Percentiles rank a stretch among this genome's conserved stretches.
Evolutionary conservation across 176 grass and related monocot species (phyloP).

Genomic region (Oryza glumipatula): DNA sequence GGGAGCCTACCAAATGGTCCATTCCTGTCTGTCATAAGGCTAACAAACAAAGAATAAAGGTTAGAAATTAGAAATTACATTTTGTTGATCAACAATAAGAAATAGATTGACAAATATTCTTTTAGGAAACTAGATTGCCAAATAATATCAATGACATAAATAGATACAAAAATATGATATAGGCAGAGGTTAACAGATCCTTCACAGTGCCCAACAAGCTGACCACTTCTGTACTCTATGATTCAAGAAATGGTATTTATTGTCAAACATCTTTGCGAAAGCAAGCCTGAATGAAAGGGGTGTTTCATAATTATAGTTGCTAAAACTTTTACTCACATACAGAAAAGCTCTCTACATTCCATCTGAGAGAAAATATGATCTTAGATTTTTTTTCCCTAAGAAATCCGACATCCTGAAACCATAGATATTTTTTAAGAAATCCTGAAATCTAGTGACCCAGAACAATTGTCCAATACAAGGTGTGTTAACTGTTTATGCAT

Average conservation of each 20-base stretch:
- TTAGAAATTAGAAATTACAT: neutral
- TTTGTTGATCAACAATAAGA: neutral
- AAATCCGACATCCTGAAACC: neutral
- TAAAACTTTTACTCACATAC: neutral
- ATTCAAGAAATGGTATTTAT: neutral
- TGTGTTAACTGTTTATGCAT: neutral
- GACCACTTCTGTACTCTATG: neutral
- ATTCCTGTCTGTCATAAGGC: conserved; percentile 61
- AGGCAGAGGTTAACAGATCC: neutral
- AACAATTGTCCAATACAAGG: neutral
- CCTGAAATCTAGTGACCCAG: neutral
- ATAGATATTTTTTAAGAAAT: too few species aligned
- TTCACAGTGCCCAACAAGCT: conserved; percentile 1
- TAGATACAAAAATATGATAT: neutral
- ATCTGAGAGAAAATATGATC: neutral
- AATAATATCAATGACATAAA: neutral
- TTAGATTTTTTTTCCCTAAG: neutral
- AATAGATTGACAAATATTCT: neutral
- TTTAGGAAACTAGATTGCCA: neutral
- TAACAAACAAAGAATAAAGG: conserved; percentile 39
- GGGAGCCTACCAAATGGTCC: conserved; percentile 67
- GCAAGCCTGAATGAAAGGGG: neutral
- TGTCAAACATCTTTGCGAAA: neutral
- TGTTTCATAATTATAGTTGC: neutral
- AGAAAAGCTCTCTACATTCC: neutral